Conservation (phyloP, 2,329 filamentous ascomycete genomes). For the Celoporthe dispersa region DNA sequence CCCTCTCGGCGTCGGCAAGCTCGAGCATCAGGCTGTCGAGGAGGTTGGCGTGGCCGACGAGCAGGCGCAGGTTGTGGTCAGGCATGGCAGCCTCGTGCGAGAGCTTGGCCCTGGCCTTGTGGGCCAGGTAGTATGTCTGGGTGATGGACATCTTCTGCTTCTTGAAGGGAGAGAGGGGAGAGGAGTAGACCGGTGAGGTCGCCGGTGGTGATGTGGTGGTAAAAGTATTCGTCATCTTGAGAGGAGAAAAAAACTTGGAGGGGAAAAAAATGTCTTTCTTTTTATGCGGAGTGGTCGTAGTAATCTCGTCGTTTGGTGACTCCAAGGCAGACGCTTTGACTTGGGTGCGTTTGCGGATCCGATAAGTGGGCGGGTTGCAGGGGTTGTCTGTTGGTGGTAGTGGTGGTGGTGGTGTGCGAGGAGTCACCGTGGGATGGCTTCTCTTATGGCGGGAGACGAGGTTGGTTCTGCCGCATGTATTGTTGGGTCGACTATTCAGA, state of each 20-base stretch:
- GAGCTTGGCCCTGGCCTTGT: slow-evolving; percentile 96
- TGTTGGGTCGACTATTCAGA: slow-evolving; percentile 6
- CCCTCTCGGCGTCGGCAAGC: slow-evolving; percentile 89
- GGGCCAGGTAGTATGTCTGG: slow-evolving; percentile 97
- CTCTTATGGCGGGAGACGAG: neutral
- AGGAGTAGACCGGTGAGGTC: slow-evolving; percentile 39
- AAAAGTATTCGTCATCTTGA: slow-evolving; percentile 43
- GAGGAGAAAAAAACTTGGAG: neutral
- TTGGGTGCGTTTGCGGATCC: slow-evolving; percentile 24
- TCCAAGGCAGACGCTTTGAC: slow-evolving; percentile 24
- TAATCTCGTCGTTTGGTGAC: slow-evolving; percentile 35
- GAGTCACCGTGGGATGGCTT: slow-evolving; percentile 19
- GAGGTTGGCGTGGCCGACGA: slow-evolving; percentile 97
- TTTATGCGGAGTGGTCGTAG: slow-evolving; percentile 36
- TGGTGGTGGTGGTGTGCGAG: slow-evolving; percentile 1
- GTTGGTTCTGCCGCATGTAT: slow-evolving; percentile 5
- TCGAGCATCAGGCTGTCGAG: slow-evolving; percentile 91
- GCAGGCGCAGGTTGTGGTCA: slow-evolving; percentile 92
- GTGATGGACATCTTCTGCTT: slow-evolving; percentile 96
- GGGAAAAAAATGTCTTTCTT: slow-evolving; percentile 29
- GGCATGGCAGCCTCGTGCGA: slow-evolving; percentile 85
- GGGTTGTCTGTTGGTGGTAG: neutral
- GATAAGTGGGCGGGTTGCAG: slow-evolving; percentile 20
- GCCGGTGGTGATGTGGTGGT: slow-evolving; percentile 21
- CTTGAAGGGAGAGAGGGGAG: slow-evolving; percentile 51